Conservation (phyloP, 768 basidiomycete genomes). For the Tephrocybe rancida region DNA sequence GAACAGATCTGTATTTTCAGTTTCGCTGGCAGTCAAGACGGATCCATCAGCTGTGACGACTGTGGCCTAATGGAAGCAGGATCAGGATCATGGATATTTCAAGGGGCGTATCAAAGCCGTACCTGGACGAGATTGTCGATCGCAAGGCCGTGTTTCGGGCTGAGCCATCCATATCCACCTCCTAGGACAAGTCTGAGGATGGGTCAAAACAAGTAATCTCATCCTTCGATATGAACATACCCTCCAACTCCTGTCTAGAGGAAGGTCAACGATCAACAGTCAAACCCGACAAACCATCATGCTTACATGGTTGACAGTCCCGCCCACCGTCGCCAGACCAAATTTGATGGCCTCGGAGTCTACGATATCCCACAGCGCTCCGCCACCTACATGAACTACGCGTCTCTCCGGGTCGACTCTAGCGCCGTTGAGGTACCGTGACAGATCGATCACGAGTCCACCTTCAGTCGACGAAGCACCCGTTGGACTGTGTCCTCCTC, state of each 20-base stretch:
- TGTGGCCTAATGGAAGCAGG: slow-evolving; percentile 14
- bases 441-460: slow-evolving; percentile 44
- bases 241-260: slow-evolving; percentile 53
- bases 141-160: slow-evolving; percentile 43
- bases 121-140: slow-evolving; percentile 51
- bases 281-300: slow-evolving; percentile 21
- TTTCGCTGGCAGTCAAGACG: slow-evolving; percentile 26
- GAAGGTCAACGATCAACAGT: slow-evolving; percentile 29
- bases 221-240: slow-evolving; percentile 31
- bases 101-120: not conserved
- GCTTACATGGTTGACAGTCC: slow-evolving; percentile 50
- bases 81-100: not conserved
- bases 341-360: slow-evolving; percentile 37
- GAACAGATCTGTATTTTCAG: slow-evolving; percentile 47
- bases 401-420: slow-evolving; percentile 33
- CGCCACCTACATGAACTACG: slow-evolving; percentile 38
- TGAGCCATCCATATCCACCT: slow-evolving; percentile 61
- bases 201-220: slow-evolving; percentile 12
- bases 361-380: slow-evolving; percentile 39
- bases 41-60: slow-evolving; percentile 20
- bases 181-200: slow-evolving; percentile 47
- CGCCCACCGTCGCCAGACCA: slow-evolving; percentile 40
- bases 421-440: slow-evolving; percentile 20
- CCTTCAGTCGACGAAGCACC: slow-evolving; percentile 38
- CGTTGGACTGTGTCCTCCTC: slow-evolving; percentile 40